phyloP scores from a whole-genome alignment of 1,139 yeast species.

The Suhomyces choctaworum region DNA sequence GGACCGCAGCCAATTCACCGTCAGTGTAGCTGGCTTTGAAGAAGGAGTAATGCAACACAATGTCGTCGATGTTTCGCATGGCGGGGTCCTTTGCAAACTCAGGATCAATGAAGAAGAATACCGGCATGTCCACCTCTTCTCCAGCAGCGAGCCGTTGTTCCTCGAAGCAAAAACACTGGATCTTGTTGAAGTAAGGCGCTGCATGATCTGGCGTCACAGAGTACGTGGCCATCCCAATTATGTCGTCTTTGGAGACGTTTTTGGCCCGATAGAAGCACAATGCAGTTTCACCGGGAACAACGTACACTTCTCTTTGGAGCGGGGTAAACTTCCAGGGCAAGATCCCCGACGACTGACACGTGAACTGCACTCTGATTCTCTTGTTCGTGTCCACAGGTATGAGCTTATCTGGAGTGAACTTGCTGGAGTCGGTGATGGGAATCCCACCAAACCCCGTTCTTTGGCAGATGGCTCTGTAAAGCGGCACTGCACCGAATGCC shows the following conservation, averaged over 20 bases:
- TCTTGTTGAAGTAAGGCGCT: conserved; percentile 93
- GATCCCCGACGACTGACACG: conserved; percentile 88
- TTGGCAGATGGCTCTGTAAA: conserved; percentile 89
- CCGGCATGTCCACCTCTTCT: conserved; percentile 99
- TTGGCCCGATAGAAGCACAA: conserved; percentile 93
- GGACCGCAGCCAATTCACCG: conserved; percentile 45
- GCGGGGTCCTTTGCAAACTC: conserved; percentile 94
- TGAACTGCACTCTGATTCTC: conserved; percentile 78
- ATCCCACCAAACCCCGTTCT: conserved; percentile 96
- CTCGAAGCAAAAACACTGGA: conserved; percentile 97
- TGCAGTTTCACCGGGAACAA: conserved; percentile 98
- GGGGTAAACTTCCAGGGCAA: conserved; percentile 97
- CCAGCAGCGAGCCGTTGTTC: conserved; percentile 93
- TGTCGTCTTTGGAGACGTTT: conserved; percentile 81
- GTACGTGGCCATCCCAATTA: conserved; percentile 97
- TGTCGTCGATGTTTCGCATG: conserved; percentile 87
- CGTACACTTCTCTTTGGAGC: conserved; percentile 88
- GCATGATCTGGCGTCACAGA: conserved; percentile 96
- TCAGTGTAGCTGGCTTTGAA: conserved; percentile 64
- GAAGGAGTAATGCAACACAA: conserved; percentile 89
- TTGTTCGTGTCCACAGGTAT: conserved; percentile 86
- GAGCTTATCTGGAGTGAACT: conserved; percentile 83
- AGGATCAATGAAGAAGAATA: conserved; percentile 96
- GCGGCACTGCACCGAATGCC: conserved; percentile 89
- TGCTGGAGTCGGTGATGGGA: conserved; percentile 81